Conservation (phyloP, 768 basidiomycete genomes). For the Amanita rubescens region DNA sequence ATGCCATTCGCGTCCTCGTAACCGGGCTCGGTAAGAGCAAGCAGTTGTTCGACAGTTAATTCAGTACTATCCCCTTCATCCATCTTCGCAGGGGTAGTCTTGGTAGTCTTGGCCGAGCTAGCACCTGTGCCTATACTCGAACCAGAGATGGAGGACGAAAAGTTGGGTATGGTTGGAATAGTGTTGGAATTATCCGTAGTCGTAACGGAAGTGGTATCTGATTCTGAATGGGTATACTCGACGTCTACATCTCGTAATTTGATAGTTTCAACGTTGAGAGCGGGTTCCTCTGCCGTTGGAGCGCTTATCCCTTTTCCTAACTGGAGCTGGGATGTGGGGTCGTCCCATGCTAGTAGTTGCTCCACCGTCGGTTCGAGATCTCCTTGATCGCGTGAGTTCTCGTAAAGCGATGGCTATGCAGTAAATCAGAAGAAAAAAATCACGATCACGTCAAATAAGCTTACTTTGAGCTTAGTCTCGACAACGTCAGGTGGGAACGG, state of each 20-base stretch:
- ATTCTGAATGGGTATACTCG: no score
- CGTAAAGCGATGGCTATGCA: not conserved
- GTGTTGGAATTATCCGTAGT: no score
- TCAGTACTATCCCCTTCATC: not conserved
- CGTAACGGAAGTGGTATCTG: no score
- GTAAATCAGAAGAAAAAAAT: not conserved
- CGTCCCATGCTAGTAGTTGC: not conserved
- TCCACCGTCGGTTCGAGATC: not conserved
- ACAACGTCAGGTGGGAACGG: not conserved
- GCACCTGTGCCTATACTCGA: no score
- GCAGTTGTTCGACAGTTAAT: not conserved
- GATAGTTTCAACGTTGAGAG: not conserved
- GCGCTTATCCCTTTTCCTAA: no score
- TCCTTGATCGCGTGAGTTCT: not conserved
- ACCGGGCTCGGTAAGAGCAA: not conserved
- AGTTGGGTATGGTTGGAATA: no score
- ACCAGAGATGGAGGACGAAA: no score
- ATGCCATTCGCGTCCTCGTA: no score
- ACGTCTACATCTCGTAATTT: no score
- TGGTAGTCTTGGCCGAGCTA: no score
- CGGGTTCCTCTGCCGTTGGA: no score
- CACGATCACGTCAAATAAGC: not conserved
- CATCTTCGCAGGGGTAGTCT: not conserved
- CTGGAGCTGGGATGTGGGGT: no score
- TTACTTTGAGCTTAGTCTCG: not conserved